Conservation (phyloP, 2,329 filamentous ascomycete genomes). For the Sporothrix mexicana region DNA sequence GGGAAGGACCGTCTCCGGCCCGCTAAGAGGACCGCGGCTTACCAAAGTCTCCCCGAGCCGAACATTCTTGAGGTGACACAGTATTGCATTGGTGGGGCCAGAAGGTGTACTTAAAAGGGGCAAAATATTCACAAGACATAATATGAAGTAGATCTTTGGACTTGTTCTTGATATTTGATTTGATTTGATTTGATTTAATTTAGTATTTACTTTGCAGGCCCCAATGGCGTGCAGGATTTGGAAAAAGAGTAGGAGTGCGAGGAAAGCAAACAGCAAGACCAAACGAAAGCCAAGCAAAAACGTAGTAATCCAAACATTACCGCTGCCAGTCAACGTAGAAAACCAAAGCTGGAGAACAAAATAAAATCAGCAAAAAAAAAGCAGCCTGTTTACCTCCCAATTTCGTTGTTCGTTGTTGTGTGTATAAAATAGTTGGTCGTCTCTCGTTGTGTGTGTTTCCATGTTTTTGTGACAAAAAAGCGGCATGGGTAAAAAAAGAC, state of each 20-base stretch:
- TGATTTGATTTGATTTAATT: not conserved
- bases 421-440: not conserved
- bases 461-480: not conserved
- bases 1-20: conserved; percentile 6
- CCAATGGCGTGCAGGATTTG: conserved; percentile 6
- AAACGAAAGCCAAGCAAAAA: not conserved
- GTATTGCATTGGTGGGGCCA: not conserved
- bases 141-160: no score
- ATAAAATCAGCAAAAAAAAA: no score
- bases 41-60: not conserved
- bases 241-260: not conserved
- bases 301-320: conserved; percentile 8
- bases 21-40: not conserved
- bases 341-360: not conserved
- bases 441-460: conserved; percentile 20
- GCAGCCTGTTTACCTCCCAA: not conserved
- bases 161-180: not conserved
- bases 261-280: not conserved
- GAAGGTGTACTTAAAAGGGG: no score
- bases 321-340: conserved; percentile 9
- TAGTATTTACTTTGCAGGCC: not conserved
- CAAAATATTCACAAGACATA: no score
- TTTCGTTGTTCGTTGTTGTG: not conserved
- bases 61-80: not conserved
- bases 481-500: not conserved